These are phyloP conservation scores for Allantophomopsis cytisporea DNA, from an alignment of 2,329 filamentous ascomycete species.

Conservation along the genomic window DNA sequence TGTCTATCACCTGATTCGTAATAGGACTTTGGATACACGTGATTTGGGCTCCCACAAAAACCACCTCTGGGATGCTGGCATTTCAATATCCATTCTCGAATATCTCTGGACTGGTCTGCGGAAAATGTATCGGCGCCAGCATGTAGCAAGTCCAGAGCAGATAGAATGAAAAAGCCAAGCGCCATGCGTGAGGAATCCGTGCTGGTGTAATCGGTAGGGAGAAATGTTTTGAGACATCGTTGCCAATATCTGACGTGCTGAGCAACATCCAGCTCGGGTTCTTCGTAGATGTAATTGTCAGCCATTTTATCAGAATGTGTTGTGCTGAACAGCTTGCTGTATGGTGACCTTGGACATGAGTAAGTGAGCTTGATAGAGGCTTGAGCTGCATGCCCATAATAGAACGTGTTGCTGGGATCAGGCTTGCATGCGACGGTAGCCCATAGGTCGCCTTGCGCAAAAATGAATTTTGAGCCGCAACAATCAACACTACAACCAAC, in stretches of 20 bases:
- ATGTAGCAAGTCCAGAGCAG: constrained; percentile 70
- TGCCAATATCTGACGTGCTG: constrained; percentile 87
- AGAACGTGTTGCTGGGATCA: too few relatives aligned
- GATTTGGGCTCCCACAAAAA: constrained; percentile 72
- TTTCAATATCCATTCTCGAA: constrained; percentile 68
- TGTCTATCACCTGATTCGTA: constrained; percentile 29
- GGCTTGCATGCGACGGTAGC: too few relatives aligned
- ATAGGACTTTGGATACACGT: constrained; percentile 27
- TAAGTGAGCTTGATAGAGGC: too few relatives aligned
- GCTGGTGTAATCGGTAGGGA: constrained; percentile 73
- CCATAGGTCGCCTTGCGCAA: too few relatives aligned
- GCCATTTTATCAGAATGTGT: neutral
- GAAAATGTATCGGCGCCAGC: constrained; percentile 40
- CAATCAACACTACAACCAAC: too few relatives aligned
- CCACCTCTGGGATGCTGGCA: constrained; percentile 80
- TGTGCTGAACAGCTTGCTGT: neutral
- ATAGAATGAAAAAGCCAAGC: constrained; percentile 79
- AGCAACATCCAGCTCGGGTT: constrained; percentile 36
- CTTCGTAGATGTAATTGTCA: constrained; percentile 3
- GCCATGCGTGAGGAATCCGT: constrained; percentile 87
- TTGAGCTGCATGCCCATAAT: too few relatives aligned
- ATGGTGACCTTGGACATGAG: too few relatives aligned
- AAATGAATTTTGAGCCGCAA: too few relatives aligned
- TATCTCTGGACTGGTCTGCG: constrained; percentile 27
- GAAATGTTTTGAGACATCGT: constrained; percentile 67